These are phyloP conservation scores for Galeopsis tetrahit DNA, from an alignment of 257 asterid genomes.

Conservation along the genomic window DNA sequence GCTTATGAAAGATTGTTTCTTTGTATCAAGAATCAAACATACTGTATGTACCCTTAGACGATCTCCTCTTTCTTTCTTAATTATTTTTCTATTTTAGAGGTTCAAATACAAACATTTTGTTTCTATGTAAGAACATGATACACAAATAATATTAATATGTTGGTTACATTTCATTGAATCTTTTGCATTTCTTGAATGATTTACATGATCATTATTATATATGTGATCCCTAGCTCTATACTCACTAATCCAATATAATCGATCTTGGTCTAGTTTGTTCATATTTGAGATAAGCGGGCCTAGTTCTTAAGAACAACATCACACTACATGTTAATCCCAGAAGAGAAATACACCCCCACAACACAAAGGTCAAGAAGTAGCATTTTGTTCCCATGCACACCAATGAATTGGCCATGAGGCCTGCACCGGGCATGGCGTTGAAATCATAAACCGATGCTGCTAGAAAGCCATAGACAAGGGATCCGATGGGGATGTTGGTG, in stretches of 20 bases:
- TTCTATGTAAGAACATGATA: neutral
- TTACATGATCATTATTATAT: neutral
- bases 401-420: conserved; percentile 36
- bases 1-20: conserved; percentile 91
- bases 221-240: neutral
- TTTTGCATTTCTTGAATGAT: neutral
- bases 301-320: conserved; percentile 69
- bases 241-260: conserved; percentile 23
- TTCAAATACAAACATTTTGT: neutral
- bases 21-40: conserved; percentile 75
- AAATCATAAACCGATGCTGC: conserved; percentile 76
- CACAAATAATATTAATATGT: neutral
- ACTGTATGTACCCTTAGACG: conserved; percentile 60
- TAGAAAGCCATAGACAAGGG: conserved; percentile 74
- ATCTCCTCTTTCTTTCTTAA: neutral
- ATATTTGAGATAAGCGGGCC: conserved; percentile 62
- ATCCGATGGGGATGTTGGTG: conserved; percentile 86
- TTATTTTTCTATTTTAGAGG: neutral
- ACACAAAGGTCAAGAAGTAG: conserved; percentile 68
- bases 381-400: conserved; percentile 90
- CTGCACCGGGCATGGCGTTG: conserved; percentile 37
- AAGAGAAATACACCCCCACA: conserved; percentile 90
- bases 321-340: conserved; percentile 68
- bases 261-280: conserved; percentile 48
- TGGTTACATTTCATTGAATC: neutral